phyloP scores from a whole-genome alignment of 2,329 filamentous ascomycete genomes.

The Ophiocordyceps camponoti-floridani region DNA sequence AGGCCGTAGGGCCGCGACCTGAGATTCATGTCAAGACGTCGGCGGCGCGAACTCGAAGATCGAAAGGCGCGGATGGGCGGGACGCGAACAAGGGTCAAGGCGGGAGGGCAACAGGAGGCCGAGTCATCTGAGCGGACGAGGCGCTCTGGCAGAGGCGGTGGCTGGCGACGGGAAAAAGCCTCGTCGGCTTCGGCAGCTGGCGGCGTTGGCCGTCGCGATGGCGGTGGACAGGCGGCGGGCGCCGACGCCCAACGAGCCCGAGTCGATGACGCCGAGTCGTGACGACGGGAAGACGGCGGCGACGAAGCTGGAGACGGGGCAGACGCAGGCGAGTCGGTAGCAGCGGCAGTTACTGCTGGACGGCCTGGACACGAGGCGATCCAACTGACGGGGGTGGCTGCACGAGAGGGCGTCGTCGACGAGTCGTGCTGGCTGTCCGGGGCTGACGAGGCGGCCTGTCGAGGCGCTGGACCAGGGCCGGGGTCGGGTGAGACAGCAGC shows the following conservation, averaged over 20 bases:
- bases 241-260: background rate
- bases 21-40: slow-evolving; percentile 35
- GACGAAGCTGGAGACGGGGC: background rate
- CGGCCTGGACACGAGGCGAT: background rate
- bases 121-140: slow-evolving; percentile 25
- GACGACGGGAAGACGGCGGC: too few species aligned
- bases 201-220: background rate
- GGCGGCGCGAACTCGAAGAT: slow-evolving; percentile 34
- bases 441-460: background rate
- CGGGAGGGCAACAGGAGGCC: slow-evolving; percentile 23
- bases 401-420: background rate
- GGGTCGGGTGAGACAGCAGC: background rate
- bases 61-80: slow-evolving; percentile 38
- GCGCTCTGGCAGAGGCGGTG: slow-evolving; percentile 22
- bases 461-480: background rate
- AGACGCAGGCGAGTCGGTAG: too few species aligned
- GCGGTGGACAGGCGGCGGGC: background rate
- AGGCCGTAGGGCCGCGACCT: slow-evolving; percentile 24
- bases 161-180: background rate
- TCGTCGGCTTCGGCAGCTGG: background rate
- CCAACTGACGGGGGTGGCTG: background rate
- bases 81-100: slow-evolving; percentile 24
- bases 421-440: background rate
- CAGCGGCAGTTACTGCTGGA: too few species aligned
- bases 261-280: background rate